phyloP scores from a whole-genome alignment of 2,329 filamentous ascomycete species.

The Trichophyton mentagrophytes region DNA sequence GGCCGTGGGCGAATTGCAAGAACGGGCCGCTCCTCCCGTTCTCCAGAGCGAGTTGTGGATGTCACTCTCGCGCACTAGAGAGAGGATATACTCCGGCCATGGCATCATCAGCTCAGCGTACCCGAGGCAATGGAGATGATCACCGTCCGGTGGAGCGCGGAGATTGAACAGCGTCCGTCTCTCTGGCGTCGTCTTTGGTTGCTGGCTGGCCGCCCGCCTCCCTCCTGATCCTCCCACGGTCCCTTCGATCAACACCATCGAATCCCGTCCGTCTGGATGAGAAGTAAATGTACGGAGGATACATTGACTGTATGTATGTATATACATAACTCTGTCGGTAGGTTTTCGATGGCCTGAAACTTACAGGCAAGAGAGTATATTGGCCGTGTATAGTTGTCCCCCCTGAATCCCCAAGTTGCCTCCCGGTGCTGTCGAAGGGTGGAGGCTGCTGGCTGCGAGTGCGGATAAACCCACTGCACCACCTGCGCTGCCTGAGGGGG shows the following conservation, averaged over 20 bases:
- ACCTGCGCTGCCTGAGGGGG: background rate
- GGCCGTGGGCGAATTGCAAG: background rate
- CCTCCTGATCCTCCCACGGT: background rate
- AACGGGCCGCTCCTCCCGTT: slow-evolving; percentile 1
- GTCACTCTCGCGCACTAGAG: too few relatives aligned
- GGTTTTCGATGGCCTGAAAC: background rate
- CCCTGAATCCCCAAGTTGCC: background rate
- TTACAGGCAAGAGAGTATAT: background rate
- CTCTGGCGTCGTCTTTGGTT: background rate
- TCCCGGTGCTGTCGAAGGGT: background rate
- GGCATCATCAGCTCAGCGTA: background rate
- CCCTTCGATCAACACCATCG: background rate
- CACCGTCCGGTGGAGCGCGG: background rate
- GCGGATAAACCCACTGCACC: background rate
- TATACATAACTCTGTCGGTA: background rate
- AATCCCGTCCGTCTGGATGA: background rate
- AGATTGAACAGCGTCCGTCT: background rate
- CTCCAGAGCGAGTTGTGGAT: background rate
- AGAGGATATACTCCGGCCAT: too few relatives aligned
- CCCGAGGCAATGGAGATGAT: background rate
- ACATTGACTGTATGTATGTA: too few relatives aligned
- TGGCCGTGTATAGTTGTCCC: background rate
- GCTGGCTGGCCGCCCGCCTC: too few relatives aligned
- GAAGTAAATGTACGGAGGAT: too few relatives aligned
- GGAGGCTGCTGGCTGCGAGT: background rate